Conservation (phyloP, 371 early-diverging fungal genomes). For the Apophysomyces variabilis region DNA sequence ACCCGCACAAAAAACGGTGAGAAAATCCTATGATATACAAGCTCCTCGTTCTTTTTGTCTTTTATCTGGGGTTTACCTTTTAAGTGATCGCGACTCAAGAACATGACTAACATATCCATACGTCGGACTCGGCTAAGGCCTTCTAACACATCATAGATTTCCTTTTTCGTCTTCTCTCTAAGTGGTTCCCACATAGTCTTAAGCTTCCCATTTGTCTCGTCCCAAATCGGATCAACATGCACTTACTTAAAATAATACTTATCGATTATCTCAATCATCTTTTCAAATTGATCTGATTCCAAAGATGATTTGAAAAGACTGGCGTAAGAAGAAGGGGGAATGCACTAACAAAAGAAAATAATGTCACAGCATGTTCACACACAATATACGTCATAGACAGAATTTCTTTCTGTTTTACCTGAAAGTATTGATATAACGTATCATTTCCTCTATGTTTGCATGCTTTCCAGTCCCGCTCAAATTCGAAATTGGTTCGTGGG, state of each 20-base stretch:
- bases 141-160: conserved; percentile 46
- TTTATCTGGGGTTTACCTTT: conserved; percentile 43
- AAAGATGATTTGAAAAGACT: conserved; percentile 72
- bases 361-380: not conserved
- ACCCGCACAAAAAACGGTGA: conserved; percentile 1
- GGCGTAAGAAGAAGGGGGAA: conserved; percentile 57
- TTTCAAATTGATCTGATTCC: conserved; percentile 71
- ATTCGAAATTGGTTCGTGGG: conserved; percentile 70
- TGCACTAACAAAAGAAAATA: conserved; percentile 22
- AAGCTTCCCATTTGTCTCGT: not conserved
- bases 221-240: not conserved
- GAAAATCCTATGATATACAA: not conserved
- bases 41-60: not conserved
- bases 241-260: conserved; percentile 32
- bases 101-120: conserved; percentile 73
- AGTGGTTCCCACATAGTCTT: not conserved
- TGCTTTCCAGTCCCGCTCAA: conserved; percentile 80
- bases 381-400: too few relatives aligned
- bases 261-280: conserved; percentile 60
- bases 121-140: conserved; percentile 62
- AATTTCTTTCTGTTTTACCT: conserved; percentile 49
- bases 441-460: conserved; percentile 53
- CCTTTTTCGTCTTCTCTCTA: conserved; percentile 44
- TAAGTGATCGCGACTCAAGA: conserved; percentile 58
- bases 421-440: conserved; percentile 67